Base-by-base conservation (phyloP, 345 rosid species). In the Corchorus capsularis region DNA sequence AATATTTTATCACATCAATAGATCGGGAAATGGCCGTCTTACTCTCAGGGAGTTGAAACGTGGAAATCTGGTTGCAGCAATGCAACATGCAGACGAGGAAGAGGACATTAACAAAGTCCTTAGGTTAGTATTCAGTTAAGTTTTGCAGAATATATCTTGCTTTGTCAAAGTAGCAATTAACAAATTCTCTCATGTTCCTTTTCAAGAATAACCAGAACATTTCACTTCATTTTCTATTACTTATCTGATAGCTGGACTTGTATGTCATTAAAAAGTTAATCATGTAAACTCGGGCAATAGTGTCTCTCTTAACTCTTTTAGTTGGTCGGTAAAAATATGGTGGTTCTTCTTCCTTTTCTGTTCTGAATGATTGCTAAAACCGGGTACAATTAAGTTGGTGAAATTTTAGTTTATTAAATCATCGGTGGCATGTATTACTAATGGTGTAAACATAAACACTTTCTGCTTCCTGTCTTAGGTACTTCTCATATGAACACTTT, bases 401-500 rank as follows among this genome's bases (percentile, higher is more conserved):
- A 46, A 69, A 27, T 22, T 35, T 69, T 46, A 22, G 22, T 68
- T 16, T 69, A 32, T 50, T 68, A 27, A 49, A 49, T 60, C 57
- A 60, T 62, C 35, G 1, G 1, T 45, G 1, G 32, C 57, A 17
- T 52, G 73, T 32, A 16, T 34, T 34, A 5, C 41, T 34, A 9
- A 34, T 55, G 70, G 19, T 69, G 67, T 47, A 34, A 46, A 49
- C 53, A 14, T 8, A 57, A 55, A 34, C 22, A 62, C 15, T 3
- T 54, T 63, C 59, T 67, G 52, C 67, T 70, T 52, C 22, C 5
- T 68, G 57, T 71, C 84, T 50, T 90, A 94, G 98, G 86, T 94
- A 90, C 86, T 94, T 94, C 87, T 91, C 98, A 55, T 92, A 92
- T 82, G 96, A 92, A 83, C 97, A 94, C 80, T 93, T 91, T 79